Conservation (phyloP, 306 rosid species). For the Prunus padus region DNA sequence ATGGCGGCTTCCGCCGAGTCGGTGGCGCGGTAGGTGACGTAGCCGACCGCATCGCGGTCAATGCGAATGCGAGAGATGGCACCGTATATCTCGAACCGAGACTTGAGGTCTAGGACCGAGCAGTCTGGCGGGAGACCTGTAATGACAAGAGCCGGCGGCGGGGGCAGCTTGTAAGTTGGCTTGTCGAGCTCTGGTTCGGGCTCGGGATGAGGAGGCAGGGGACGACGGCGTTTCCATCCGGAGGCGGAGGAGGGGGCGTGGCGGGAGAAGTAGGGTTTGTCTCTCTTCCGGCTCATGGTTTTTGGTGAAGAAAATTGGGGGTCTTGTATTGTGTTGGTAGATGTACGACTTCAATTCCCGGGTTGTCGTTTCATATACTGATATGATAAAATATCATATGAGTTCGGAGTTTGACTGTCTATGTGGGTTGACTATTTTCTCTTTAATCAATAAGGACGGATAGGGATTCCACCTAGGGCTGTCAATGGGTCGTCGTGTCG, state of each 20-base stretch:
- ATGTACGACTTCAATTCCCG: neutral
- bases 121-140: conserved; percentile 70
- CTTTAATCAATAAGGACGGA: too few relatives aligned
- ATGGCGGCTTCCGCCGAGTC: conserved; percentile 77
- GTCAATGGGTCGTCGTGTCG: too few relatives aligned
- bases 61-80: conserved; percentile 87
- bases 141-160: conserved; percentile 70
- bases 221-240: conserved; percentile 30
- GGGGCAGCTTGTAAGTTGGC: conserved; percentile 53
- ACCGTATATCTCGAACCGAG: conserved; percentile 95
- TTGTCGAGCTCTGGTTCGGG: conserved; percentile 30
- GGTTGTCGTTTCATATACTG: neutral
- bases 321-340: neutral
- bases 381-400: too few relatives aligned
- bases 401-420: neutral
- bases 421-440: neutral
- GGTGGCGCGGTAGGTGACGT: conserved; percentile 58
- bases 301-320: neutral
- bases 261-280: conserved; percentile 57
- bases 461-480: too few relatives aligned
- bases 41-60: conserved; percentile 73
- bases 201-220: conserved; percentile 15
- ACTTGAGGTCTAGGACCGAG: conserved; percentile 88
- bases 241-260: conserved; percentile 36
- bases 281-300: conserved; percentile 78